A percentile compares a stretch with the other conserved stretches of the same genome.
These are phyloP conservation scores for Spergularia azorica DNA, from an alignment of 179 eudicot genomes.

Conservation along the genomic window DNA sequence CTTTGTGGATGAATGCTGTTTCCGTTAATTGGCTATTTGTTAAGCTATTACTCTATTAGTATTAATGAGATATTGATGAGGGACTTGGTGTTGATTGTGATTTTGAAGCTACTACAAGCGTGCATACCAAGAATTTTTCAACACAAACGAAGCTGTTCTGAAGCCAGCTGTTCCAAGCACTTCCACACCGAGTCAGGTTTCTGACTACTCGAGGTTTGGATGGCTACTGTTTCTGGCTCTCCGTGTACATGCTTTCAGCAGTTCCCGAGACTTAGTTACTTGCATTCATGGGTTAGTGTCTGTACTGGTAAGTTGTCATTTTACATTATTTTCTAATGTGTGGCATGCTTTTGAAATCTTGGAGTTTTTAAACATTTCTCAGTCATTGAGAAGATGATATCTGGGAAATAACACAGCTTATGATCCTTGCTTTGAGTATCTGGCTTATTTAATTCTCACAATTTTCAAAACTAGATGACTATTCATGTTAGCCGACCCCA, in stretches of 20 bases:
- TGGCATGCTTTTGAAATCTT: neutral
- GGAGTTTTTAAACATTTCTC: neutral
- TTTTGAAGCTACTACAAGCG: slow-evolving; percentile 69
- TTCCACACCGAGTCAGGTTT: slow-evolving; percentile 29
- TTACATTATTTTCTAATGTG: neutral
- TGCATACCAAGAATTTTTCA: slow-evolving; percentile 61
- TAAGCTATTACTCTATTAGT: no score
- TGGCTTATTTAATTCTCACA: no score
- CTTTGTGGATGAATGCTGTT: no score
- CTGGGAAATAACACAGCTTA: neutral
- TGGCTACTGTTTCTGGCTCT: slow-evolving; percentile 94
- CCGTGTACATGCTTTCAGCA: slow-evolving; percentile 82
- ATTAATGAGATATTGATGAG: slow-evolving; percentile 15
- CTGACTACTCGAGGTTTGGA: slow-evolving; percentile 78
- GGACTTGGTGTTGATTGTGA: slow-evolving; percentile 7
- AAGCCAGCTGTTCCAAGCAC: slow-evolving; percentile 34
- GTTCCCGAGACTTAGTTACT: slow-evolving; percentile 80
- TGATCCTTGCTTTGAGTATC: neutral
- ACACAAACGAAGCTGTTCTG: slow-evolving; percentile 49
- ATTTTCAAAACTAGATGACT: no score
- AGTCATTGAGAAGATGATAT: neutral
- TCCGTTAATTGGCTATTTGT: neutral
- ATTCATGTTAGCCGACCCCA: no score
- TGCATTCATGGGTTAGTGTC: slow-evolving; percentile 88
- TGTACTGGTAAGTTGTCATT: slow-evolving; percentile 51